phyloP scores from a whole-genome alignment of 2,329 filamentous ascomycete genomes.

The Spiromastix sp. region DNA sequence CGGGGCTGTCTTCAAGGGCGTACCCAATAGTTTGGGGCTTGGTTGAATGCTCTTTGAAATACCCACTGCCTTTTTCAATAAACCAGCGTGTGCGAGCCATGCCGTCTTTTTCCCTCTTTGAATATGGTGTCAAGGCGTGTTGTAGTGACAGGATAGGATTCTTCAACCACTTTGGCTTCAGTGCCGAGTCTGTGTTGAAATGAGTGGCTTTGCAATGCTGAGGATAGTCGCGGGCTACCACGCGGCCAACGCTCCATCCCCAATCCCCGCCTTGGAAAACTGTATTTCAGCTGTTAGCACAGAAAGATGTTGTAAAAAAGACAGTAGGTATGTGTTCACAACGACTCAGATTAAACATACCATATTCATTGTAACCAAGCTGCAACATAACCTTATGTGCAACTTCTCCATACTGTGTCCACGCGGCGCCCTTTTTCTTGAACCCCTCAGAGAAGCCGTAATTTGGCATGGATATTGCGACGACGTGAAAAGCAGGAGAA shows the following conservation, averaged over 20 bases:
- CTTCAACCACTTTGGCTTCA: slow-evolving; percentile 39
- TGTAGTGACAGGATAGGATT: slow-evolving; percentile 43
- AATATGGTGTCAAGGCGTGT: slow-evolving; percentile 46
- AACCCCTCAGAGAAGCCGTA: slow-evolving; percentile 44
- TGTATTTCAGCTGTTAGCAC: too few species aligned
- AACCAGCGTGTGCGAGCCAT: slow-evolving; percentile 50
- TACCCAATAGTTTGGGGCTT: slow-evolving; percentile 66
- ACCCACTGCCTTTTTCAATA: slow-evolving; percentile 42
- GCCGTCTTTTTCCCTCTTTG: slow-evolving; percentile 40
- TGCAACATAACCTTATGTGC: slow-evolving; percentile 58
- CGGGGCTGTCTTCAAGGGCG: slow-evolving; percentile 57
- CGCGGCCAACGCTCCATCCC: slow-evolving; percentile 55
- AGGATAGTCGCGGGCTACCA: slow-evolving; percentile 51
- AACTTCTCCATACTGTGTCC: slow-evolving; percentile 53
- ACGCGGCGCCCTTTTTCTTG: slow-evolving; percentile 40
- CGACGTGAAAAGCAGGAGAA: slow-evolving; percentile 40
- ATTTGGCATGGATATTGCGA: slow-evolving; percentile 46
- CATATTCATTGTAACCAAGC: slow-evolving; percentile 55
- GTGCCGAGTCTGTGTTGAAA: slow-evolving; percentile 48
- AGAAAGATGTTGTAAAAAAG: neutral
- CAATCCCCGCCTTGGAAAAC: slow-evolving; percentile 66
- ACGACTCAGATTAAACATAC: slow-evolving; percentile 15
- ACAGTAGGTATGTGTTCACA: neutral
- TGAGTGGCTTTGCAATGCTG: slow-evolving; percentile 49
- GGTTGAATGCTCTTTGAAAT: slow-evolving; percentile 51